Conservation (phyloP, 2,329 filamentous ascomycete species). For the Aspergillus unguis region DNA sequence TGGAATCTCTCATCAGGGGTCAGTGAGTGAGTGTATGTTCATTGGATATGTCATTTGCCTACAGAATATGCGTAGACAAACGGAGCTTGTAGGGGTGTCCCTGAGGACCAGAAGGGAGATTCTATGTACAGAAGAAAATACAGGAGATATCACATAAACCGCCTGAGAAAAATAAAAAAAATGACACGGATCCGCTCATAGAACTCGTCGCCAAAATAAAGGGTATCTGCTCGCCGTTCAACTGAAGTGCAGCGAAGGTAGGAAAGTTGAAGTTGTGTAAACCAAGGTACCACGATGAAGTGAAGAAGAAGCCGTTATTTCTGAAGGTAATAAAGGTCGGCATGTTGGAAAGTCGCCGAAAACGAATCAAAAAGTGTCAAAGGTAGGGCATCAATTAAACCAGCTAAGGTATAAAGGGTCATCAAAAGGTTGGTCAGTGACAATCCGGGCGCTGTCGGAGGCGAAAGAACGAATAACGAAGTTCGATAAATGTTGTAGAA, state of each 20-base stretch:
- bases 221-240: slow-evolving; percentile 2
- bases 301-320: not conserved
- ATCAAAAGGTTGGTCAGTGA: not conserved
- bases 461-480: slow-evolving; percentile 1
- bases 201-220: slow-evolving; percentile 2
- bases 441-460: not conserved
- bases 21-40: too few species aligned
- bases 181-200: slow-evolving; percentile 3
- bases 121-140: not conserved
- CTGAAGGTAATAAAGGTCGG: not conserved
- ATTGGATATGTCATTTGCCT: too few species aligned
- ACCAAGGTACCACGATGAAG: not conserved
- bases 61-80: not conserved
- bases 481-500: not conserved
- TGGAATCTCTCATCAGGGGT: too few species aligned
- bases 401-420: not conserved
- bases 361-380: not conserved
- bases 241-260: not conserved
- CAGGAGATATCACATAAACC: slow-evolving; percentile 1
- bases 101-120: not conserved
- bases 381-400: slow-evolving; percentile 4
- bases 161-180: not conserved
- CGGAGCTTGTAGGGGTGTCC: not conserved
- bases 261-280: not conserved
- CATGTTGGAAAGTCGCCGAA: not conserved